Evolutionary conservation across 2,329 filamentous ascomycete species (phyloP), one percentile per base, ranked within the genome.

Genomic region (Aspergillus awamori): DNA sequence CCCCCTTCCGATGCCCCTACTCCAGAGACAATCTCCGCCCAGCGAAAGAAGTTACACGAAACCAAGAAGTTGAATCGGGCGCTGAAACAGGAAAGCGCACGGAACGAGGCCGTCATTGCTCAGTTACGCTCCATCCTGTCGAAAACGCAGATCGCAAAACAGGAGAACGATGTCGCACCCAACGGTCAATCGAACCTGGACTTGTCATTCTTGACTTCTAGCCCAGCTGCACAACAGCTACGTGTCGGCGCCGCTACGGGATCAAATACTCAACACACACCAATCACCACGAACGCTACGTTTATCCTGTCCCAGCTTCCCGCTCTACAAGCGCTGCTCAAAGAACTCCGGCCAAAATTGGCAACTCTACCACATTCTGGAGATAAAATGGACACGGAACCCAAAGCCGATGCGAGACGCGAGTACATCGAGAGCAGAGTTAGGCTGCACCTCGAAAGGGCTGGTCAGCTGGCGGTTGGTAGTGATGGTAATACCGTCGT

Each of bases 291-390:
- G 57, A 81, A 79, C 59, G 82, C 83, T 13, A 82, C 80, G 28
- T 97, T 97, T 74, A 88, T 91, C 0, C 83, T 96, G 20, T 90
- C 89, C 2, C 94, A 98, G 73, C 82, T 97, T 20, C 91, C 92
- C 28, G 87, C 92, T 0, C 81, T 99, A 49, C 87, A 91, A 61
- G 80, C 86, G 7, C 81, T 96, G 7, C 80, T 97, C 53, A 82
- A 86, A 8, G 83, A 85, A 11, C 80, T 97, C 38, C 81, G 88
- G 63, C 87, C 90, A 0, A 87, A 89, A 61, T 78, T 96, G 28
- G 75, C 76, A 5, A 74, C 76, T 5, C 64, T 86, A 56, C 71
- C 74, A 2, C 67, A 65, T 22, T 68, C 73, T 1, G 70, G 76
- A 3, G 72, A 74, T 28, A 75, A 75, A 3, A 72, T 73, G 30